phyloP scores from a whole-genome alignment of 306 rosid genomes.

The Clitoria ternatea region DNA sequence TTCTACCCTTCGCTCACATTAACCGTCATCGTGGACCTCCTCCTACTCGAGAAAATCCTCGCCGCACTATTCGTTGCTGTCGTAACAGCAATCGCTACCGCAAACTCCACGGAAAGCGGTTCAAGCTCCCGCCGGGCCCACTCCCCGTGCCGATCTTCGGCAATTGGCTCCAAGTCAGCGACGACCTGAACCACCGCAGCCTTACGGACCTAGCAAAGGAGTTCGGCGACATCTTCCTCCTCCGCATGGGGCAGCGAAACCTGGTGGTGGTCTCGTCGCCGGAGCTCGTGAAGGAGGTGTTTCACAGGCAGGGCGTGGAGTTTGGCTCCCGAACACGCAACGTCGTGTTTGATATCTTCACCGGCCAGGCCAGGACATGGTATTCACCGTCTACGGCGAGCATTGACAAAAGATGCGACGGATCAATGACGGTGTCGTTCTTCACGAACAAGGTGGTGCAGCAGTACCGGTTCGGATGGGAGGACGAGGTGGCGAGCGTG shows the following conservation, averaged over 20 bases:
- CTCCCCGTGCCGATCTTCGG: slow-evolving; percentile 75
- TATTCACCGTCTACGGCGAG: slow-evolving; percentile 86
- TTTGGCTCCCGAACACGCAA: slow-evolving; percentile 80
- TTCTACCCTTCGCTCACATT: background rate
- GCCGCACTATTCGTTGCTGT: slow-evolving; percentile 47
- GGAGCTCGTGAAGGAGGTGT: slow-evolving; percentile 68
- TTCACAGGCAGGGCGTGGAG: slow-evolving; percentile 80
- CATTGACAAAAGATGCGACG: slow-evolving; percentile 86
- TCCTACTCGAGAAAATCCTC: slow-evolving; percentile 66
- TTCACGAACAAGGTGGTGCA: slow-evolving; percentile 85
- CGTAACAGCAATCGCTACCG: slow-evolving; percentile 40
- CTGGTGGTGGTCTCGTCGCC: slow-evolving; percentile 75
- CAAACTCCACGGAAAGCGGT: slow-evolving; percentile 65
- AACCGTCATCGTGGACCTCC: slow-evolving; percentile 51
- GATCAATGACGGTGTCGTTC: slow-evolving; percentile 83
- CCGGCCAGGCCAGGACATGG: slow-evolving; percentile 89
- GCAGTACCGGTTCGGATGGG: slow-evolving; percentile 75
- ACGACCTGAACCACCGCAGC: slow-evolving; percentile 77
- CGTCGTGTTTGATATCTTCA: slow-evolving; percentile 80
- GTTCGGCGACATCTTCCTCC: slow-evolving; percentile 62
- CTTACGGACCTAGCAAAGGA: slow-evolving; percentile 71
- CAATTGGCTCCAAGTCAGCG: slow-evolving; percentile 91
- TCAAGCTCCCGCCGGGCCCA: slow-evolving; percentile 78
- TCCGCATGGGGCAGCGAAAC: slow-evolving; percentile 81
- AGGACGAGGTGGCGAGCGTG: slow-evolving; percentile 55